Evolutionary conservation across 768 basidiomycete species (phyloP), one percentile per base, ranked within the genome.

Genomic region (Russula virescens): DNA sequence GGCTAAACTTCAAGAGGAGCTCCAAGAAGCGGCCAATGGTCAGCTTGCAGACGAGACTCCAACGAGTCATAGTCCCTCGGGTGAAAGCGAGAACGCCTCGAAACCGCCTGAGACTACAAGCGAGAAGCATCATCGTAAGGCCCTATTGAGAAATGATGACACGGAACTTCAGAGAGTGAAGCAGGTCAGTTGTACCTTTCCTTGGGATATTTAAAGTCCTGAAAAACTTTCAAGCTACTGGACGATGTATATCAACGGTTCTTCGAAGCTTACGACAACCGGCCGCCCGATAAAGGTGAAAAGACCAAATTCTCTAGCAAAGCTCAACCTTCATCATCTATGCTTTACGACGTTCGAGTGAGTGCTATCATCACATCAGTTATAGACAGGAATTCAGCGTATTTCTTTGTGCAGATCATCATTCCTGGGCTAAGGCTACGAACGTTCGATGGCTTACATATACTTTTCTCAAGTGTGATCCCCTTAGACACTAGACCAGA

Each of bases 381-480:
- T 6, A 43, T 26, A 10, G 40, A 16, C 21, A 9, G 9, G 9
- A 19, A 14, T 49, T 45, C 4, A 43, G 38, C 49, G 42, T 54
- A 53, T 46, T 51, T 58, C 51, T 53, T 43, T 49, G 54, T 46
- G 8, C 68, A 98, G 95, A 75, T 73, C 56, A 97, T 99, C 66
- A 95, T 98, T 55, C 91, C 92, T 16, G 77, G 79, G 58, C 80
- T 96, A 73, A 88, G 96, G 57, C 71, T 78, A 25, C 81, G 84
- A 68, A 88, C 91, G 0, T 80, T 98, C n/a, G 79, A 81, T 40
- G 91, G 89, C 31, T 81, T 87, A 31, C 84, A 89, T 69, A 82
- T 99, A 35, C 79, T 96, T 40, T 98, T 99, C 75, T 98, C 96
- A 1, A 92, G 94, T 60, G 85, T 99, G 45, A 94, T 98, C 60